Base-by-base conservation (phyloP, 208 protist genomes). In the Acanthamoeba comandoni region DNA sequence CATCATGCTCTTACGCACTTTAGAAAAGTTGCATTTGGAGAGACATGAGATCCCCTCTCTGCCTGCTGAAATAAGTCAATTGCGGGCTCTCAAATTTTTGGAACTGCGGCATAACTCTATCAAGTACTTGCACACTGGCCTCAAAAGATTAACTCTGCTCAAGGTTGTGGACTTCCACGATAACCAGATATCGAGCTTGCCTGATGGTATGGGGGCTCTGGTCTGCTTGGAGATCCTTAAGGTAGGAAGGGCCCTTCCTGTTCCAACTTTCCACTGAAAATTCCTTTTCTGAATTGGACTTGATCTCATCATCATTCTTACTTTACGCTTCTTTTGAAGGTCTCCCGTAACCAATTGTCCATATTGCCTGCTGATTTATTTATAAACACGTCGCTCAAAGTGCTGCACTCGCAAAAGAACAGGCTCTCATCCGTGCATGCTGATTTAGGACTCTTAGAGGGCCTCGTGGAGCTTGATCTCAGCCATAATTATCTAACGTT, bases 401-500 rank as follows among this genome's bases (percentile, higher is more conserved):
- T 62, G 17, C 15, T 62, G 19, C 55, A n/a, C 55, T 62, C 17
- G 17, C 17, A 62, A 62, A 62, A 62, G 55, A 62, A 62, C n/a
- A 15, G 55, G 55, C n/a, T 62, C 17, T 19, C 55, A 19, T 15
- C 55, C 15, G 55, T 62, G 19, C 55, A 15, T 19, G 55, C 15
- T 19, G 55, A n/a, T 62, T 19, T 62, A 19, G 55, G 55, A 15
- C 55, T 19, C n/a, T 62, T 62, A n/a, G 17, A 15, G 15, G 55
- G 17, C 17, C n/a, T 62, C 17, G 17, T 62, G 55, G 55, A 62
- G 55, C 55, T 62, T 62, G 19, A 62, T n/a, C 55, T 62, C 55
- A 62, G 55, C n/a, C 55, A 62, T 62, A 62, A 62, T 62, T 15
- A 15, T 62, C n/a, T 62, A n/a, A 62, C n/a, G 15, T n/a, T 62